A percentile compares a stretch with the other conserved stretches of the same genome.
phyloP scores from a whole-genome alignment of 768 basidiomycete genomes.

The Coprinopsis cinerea region DNA sequence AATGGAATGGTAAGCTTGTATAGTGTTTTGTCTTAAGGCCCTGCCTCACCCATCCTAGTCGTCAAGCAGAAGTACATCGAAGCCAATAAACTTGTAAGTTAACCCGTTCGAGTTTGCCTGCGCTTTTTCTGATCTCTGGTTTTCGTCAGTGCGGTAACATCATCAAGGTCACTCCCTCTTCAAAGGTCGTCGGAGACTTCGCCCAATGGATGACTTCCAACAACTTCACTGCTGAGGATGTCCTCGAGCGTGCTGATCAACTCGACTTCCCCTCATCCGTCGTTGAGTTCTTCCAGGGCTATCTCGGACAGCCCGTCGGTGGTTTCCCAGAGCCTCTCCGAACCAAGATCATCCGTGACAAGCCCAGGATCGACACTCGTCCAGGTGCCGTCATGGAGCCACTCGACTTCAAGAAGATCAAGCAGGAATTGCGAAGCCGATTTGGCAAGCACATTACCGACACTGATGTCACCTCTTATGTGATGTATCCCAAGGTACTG shows the following conservation, averaged over 20 bases:
- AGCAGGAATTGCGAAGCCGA: slow-evolving; percentile 85
- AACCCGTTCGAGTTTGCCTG: too few species aligned
- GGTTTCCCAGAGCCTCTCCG: slow-evolving; percentile 98
- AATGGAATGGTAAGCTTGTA: slow-evolving; percentile 73
- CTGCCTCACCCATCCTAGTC: slow-evolving; percentile 36
- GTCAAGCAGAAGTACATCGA: slow-evolving; percentile 99
- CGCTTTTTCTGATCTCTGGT: slow-evolving; percentile 7
- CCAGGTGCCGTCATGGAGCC: slow-evolving; percentile 87
- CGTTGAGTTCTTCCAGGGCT: slow-evolving; percentile 99
- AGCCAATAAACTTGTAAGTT: slow-evolving; percentile 85
- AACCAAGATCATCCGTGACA: slow-evolving; percentile 85
- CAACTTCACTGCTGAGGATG: slow-evolving; percentile 79
- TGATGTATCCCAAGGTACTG: slow-evolving; percentile 95
- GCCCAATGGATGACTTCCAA: slow-evolving; percentile 99
- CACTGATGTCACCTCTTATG: slow-evolving; percentile 88
- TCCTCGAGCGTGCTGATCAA: slow-evolving; percentile 76
- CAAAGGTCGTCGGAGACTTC: slow-evolving; percentile 98
- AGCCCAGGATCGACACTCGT: slow-evolving; percentile 88
- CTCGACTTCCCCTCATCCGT: slow-evolving; percentile 98
- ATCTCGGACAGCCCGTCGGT: slow-evolving; percentile 95
- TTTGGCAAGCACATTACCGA: slow-evolving; percentile 95
- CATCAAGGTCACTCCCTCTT: slow-evolving; percentile 98
- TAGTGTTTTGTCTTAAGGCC: slow-evolving; percentile 10
- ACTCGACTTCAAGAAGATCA: slow-evolving; percentile 94
- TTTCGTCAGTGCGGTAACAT: slow-evolving; percentile 82